Conservation (phyloP, 2,329 filamentous ascomycete genomes). For the Calonectria hawksworthii region DNA sequence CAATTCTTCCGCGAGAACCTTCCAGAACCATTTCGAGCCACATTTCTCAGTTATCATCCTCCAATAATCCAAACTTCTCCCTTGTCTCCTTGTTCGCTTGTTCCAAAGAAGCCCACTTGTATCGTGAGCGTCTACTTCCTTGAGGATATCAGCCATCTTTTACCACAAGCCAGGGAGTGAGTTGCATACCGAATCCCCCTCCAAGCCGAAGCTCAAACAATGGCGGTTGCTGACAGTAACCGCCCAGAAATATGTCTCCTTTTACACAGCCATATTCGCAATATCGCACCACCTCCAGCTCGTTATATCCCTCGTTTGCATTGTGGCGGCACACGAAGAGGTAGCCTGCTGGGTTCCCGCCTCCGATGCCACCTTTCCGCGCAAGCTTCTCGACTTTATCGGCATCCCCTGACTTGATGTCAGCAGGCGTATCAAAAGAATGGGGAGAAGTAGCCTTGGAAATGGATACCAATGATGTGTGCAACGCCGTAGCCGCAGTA, state of each 20-base stretch:
- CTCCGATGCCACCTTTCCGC: not conserved
- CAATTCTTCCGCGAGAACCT: not conserved
- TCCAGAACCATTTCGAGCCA: not conserved
- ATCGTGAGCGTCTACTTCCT: fast-evolving
- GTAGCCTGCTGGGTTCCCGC: not conserved
- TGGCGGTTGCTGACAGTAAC: not conserved
- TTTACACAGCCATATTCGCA: not conserved
- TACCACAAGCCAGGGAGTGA: not conserved
- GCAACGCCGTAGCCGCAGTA: not conserved
- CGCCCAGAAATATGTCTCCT: not conserved
- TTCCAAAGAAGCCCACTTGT: not conserved
- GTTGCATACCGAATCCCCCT: not conserved
- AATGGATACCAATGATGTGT: not conserved
- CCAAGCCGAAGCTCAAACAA: not conserved
- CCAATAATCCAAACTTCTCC: not conserved
- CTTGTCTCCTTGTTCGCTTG: not conserved
- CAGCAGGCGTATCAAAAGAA: not conserved
- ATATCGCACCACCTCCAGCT: not conserved
- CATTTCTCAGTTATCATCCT: not conserved
- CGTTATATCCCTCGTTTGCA: not conserved
- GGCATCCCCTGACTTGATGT: not conserved
- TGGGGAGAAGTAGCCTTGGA: no score
- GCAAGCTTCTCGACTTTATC: not conserved
- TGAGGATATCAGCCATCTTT: not conserved
- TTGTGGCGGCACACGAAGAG: not conserved